These are phyloP conservation scores for Mycena chlorophos DNA, from an alignment of 768 basidiomycete species.

Conservation along the genomic window DNA sequence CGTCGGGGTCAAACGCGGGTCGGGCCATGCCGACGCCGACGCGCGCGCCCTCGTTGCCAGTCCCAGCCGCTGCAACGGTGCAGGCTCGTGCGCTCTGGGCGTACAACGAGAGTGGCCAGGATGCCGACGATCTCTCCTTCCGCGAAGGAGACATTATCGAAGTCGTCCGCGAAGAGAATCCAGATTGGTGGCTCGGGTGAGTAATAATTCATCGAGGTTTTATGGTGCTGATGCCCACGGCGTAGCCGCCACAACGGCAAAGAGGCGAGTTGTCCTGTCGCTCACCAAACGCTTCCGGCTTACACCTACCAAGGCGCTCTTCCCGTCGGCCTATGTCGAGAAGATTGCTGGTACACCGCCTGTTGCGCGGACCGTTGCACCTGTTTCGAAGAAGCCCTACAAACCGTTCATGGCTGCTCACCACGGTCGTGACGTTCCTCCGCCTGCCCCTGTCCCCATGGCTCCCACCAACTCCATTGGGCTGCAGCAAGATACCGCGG, in stretches of 20 bases:
- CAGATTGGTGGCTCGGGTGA: conserved; percentile 62
- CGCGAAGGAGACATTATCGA: conserved; percentile 73
- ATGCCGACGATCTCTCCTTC: conserved; percentile 80
- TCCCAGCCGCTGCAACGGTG: conserved; percentile 27
- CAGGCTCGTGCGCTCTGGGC: conserved; percentile 63
- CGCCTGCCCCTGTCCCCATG: conserved; percentile 28
- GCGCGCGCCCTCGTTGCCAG: not conserved
- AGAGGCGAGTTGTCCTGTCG: no score
- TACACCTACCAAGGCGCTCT: conserved; percentile 78
- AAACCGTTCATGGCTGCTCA: conserved; percentile 48
- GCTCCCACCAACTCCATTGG: conserved; percentile 42
- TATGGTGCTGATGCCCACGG: conserved; percentile 34
- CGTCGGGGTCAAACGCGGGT: not conserved
- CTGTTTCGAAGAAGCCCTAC: conserved; percentile 36
- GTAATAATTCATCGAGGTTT: not conserved
- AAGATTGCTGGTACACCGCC: conserved; percentile 36
- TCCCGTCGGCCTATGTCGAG: conserved; percentile 78
- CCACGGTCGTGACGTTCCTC: conserved; percentile 40
- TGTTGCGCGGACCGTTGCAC: conserved; percentile 23
- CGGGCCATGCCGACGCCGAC: not conserved
- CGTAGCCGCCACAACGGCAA: conserved; percentile 61
- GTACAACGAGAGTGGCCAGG: conserved; percentile 71
- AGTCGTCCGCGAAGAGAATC: conserved; percentile 75
- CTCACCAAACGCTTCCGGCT: no score
- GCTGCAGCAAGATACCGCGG: conserved; percentile 41